A percentile compares a stretch with the other conserved stretches of the same genome.
Conservation (phyloP, 176 grass and related monocot species). For the Sorghum bicolor region Sorghum_bicolor_NCBIv3 NC_012873.2:709001-709500, state of each 20-base stretch:
- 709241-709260: background rate
- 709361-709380: conserved; percentile 14
- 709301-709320: background rate
- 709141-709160: conserved; percentile 58
- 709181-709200: background rate
- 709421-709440: conserved; percentile 25
- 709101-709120: conserved; percentile 55
- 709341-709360: conserved; percentile 8
- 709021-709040: conserved; percentile 62
- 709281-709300: conserved; percentile 4
- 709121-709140: conserved; percentile 56
- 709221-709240: background rate
- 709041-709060: conserved; percentile 66
- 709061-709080: conserved; percentile 67
- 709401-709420: background rate
- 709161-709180: conserved; percentile 52
- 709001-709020: conserved; percentile 50
- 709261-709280: background rate
- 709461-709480: conserved; percentile 65
- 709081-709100: conserved; percentile 59
- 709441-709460: conserved; percentile 74
- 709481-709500: conserved; percentile 69
- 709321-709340: background rate
- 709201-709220: background rate
- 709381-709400: background rate